Percentiles rank a stretch among this genome's conserved stretches.
Conservation (phyloP, 148 eudicot genomes). For the Nepenthes gracilis region DNA sequence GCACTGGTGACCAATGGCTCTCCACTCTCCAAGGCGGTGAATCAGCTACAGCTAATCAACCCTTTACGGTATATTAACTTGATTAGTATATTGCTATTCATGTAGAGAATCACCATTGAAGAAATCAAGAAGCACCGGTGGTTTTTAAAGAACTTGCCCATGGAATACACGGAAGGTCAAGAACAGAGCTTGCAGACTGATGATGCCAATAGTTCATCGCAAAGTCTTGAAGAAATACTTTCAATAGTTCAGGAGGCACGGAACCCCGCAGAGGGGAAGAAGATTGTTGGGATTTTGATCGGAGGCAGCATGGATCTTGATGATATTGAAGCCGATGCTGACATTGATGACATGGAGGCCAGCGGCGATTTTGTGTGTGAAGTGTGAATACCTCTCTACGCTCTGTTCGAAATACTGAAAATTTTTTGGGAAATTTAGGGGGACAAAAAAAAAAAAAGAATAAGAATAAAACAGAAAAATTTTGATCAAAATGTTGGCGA, state of each 20-base stretch:
- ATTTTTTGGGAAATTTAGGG: too few relatives aligned
- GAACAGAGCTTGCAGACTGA: constrained; percentile 12
- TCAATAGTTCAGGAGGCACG: constrained; percentile 49
- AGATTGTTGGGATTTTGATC: constrained; percentile 10
- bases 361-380: constrained; percentile 58
- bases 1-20: too few relatives aligned
- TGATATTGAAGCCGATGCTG: constrained; percentile 54
- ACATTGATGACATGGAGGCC: constrained; percentile 42
- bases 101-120: constrained; percentile 65
- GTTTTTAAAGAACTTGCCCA: constrained; percentile 40
- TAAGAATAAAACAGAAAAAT: too few relatives aligned
- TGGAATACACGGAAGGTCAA: constrained; percentile 29
- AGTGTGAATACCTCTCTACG: constrained; percentile 12
- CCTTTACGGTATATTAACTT: not conserved
- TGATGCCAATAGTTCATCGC: constrained; percentile 12
- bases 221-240: constrained; percentile 46
- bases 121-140: constrained; percentile 63
- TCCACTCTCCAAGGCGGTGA: too few relatives aligned
- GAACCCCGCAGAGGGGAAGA: constrained; percentile 10
- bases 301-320: constrained; percentile 58
- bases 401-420: too few relatives aligned
- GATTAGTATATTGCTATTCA: not conserved
- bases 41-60: not conserved
- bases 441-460: too few relatives aligned
- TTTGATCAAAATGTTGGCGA: too few relatives aligned